Conservation (phyloP, 202 grass and related monocot genomes). For the Setaria italica region DNA sequence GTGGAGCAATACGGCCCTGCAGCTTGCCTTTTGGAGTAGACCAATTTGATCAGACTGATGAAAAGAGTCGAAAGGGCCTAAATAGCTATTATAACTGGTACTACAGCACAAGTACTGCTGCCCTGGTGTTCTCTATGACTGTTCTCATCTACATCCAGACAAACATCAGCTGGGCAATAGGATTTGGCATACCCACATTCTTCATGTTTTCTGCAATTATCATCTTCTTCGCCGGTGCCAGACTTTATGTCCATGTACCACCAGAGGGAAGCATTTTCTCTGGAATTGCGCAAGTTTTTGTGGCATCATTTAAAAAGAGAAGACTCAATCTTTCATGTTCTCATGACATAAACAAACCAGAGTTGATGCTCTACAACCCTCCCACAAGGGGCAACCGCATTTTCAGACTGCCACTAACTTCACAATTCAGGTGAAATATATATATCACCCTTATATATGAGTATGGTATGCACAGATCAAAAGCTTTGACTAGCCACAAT, state of each 20-base stretch:
- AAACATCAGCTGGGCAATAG: slow-evolving; percentile 74
- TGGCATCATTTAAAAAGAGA: slow-evolving; percentile 71
- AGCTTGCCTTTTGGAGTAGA: slow-evolving; percentile 80
- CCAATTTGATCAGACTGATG: slow-evolving; percentile 59
- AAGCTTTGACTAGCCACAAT: not conserved
- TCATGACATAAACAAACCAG: slow-evolving; percentile 52
- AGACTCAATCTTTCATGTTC: slow-evolving; percentile 53
- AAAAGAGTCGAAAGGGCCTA: slow-evolving; percentile 57
- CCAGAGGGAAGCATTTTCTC: slow-evolving; percentile 78
- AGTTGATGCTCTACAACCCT: slow-evolving; percentile 66
- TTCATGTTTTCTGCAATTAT: slow-evolving; percentile 60
- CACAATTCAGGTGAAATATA: slow-evolving; percentile 57
- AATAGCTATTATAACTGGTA: slow-evolving; percentile 76
- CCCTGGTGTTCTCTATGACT: slow-evolving; percentile 52
- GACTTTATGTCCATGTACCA: slow-evolving; percentile 64
- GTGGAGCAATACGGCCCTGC: slow-evolving; percentile 63
- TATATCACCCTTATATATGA: not conserved
- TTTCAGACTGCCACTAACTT: slow-evolving; percentile 67
- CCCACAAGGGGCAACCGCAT: slow-evolving; percentile 31
- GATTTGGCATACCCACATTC: slow-evolving; percentile 69
- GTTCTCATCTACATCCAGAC: slow-evolving; percentile 70
- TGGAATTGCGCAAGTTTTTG: slow-evolving; percentile 58
- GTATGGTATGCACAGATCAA: slow-evolving; percentile 7
- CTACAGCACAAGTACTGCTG: slow-evolving; percentile 52
- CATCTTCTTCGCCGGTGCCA: slow-evolving; percentile 64